Evolutionary conservation across 306 rosid species (phyloP), one percentile per base, ranked within the genome.

Genomic region (peach (Prunus persica)): DNA sequence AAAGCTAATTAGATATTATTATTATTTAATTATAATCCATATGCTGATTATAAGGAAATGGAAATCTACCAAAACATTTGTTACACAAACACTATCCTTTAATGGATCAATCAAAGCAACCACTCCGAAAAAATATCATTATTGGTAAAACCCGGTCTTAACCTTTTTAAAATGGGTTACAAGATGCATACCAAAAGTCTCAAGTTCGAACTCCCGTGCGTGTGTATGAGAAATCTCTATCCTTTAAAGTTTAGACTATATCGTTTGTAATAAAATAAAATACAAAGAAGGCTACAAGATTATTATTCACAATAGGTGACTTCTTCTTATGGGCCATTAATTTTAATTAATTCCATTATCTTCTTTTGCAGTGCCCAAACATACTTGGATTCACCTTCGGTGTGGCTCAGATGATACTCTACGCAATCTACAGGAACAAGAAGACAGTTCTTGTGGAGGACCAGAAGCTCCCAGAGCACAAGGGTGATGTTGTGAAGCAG

Each of bases 301-400:
- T 54, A 7, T 54, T 18, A 19, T 54, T 18, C 58, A 18, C 11
- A 54, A 54, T 54, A 18, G 58, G 58, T 54, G 58, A 54, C 10
- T 19, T 54, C 9, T 38, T 38, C 9, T 38, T 7, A 38, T 38
- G 43, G 4, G 34, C 34, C 5, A 13, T 30, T 61, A 16, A 6
- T 49, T 56, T 62, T 47, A 32, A 62, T 45, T 52, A 30, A 45
- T 62, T 25, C 22, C 9, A 64, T 45, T 4, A 3, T 27, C 2
- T 4, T 67, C 20, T 25, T 69, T 13, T 68, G 76, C 96, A 96
- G 99, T 91, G 90, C 72, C 99, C 99, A 71, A 96, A 96, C 79
- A 70, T 92, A 2, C 78, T 92, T 74, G 99, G 99, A 8, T 60
- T 92, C 27, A 51, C 86, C 67, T 89, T 92, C 34, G 99, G 99